Base-by-base conservation (phyloP, 805 yeast species). In the Scheffersomyces lignosus region DNA sequence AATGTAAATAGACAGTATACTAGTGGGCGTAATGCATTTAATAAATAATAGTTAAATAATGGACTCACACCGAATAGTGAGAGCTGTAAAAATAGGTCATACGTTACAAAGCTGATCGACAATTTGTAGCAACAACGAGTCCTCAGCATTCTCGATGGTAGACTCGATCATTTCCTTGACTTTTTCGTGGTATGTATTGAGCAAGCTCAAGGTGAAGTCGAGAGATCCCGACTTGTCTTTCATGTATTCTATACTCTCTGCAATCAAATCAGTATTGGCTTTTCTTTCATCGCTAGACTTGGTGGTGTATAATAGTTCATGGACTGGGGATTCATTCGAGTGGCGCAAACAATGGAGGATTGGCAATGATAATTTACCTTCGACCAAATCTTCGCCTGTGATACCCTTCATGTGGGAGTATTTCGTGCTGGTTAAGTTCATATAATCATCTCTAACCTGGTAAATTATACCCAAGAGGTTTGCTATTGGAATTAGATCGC, bases 291-390 rank as follows among this genome's bases (percentile, higher is more conserved):
- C 48, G 24, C 44, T 36, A 4, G 54, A 16, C 5, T 25, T 36
- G 12, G 34, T 31, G 3, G 41, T 48, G n/a, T 48, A 48, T 27
- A 62, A 41, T 6, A 64, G 33, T 17, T 35, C 38, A 34, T 53
- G 52, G 3, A 64, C 53, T 1, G 64, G 64, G 7, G 52, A 45
- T 12, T 42, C 36, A n/a, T 37, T 15, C 5, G 43, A 16, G 15
- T 35, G 38, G 10, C 27, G 31, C 26, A 60, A 40, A 38, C 64
- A 56, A 57, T 87, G 93, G 13, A 90, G 74, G 2, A 90, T 79
- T 0, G 96, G 96, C 44, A 87, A 84, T 0, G 96, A 87, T 41
- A 84, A 77, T 59, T 89, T 90, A 0, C 96, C 96, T 56, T 90
- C 96, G 0, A 88, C 78, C 20, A 90, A 73, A 54, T 90, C 98